Evolutionary conservation across 106 monocot species (phyloP).

Genomic region (Dioscorea alata): DNA sequence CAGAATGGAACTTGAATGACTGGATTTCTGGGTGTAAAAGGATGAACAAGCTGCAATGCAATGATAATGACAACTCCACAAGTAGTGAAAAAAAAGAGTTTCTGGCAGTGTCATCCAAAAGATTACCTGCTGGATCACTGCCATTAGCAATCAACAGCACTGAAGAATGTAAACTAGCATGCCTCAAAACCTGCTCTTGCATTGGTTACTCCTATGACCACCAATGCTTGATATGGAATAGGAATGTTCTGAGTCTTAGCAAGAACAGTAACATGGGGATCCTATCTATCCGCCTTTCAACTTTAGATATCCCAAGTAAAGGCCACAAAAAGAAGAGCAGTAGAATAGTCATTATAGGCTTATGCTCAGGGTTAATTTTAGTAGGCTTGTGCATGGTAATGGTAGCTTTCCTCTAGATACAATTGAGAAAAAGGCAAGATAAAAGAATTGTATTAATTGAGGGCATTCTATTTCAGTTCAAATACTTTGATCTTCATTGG

Average conservation of each 20-base stretch:
- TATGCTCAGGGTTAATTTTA: not conserved
- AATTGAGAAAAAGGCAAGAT: slow-evolving; percentile 3
- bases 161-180: not conserved
- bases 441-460: not conserved
- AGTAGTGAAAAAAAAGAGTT: not conserved
- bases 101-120: not conserved
- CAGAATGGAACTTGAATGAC: slow-evolving; percentile 7
- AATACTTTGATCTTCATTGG: slow-evolving; percentile 4
- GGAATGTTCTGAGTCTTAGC: not conserved
- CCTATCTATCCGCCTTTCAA: not conserved
- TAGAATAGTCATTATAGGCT: not conserved
- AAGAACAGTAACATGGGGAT: not conserved
- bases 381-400: no score
- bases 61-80: not conserved
- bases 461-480: slow-evolving; percentile 15
- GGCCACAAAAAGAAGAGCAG: not conserved
- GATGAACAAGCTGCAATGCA: not conserved
- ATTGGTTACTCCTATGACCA: not conserved
- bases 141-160: not conserved
- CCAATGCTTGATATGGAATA: not conserved
- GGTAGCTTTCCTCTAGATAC: no score
- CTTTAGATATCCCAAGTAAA: slow-evolving; percentile 1
- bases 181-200: slow-evolving; percentile 1
- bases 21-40: not conserved
- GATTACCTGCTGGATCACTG: not conserved